phyloP scores from a whole-genome alignment of 106 monocot species.

The Dioscorea alata region DNA sequence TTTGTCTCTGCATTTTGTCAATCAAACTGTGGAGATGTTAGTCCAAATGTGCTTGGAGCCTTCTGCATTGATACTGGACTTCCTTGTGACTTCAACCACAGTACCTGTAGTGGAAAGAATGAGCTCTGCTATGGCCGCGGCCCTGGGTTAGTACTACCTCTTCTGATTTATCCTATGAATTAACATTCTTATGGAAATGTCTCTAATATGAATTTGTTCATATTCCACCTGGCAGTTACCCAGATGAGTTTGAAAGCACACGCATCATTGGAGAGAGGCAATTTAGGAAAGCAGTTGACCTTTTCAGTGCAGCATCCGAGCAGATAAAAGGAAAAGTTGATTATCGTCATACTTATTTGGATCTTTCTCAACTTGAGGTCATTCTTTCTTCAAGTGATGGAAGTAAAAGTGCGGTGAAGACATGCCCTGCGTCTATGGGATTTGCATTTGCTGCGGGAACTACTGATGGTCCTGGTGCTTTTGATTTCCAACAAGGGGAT shows the following conservation, averaged over 20 bases:
- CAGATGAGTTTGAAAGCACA: slow-evolving; percentile 34
- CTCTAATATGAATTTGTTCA: background rate
- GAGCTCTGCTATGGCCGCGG: slow-evolving; percentile 24
- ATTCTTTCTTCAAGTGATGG: slow-evolving; percentile 9
- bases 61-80: slow-evolving; percentile 27
- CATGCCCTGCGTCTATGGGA: slow-evolving; percentile 30
- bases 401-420: slow-evolving; percentile 5
- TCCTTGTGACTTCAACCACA: slow-evolving; percentile 33
- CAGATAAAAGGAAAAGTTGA: slow-evolving; percentile 26
- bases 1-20: slow-evolving; percentile 36
- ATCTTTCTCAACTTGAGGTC: slow-evolving; percentile 17
- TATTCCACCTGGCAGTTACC: slow-evolving; percentile 12
- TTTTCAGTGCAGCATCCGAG: slow-evolving; percentile 17
- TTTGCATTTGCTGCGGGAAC: slow-evolving; percentile 31
- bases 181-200: background rate
- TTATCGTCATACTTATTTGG: slow-evolving; percentile 21
- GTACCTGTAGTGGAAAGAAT: slow-evolving; percentile 23
- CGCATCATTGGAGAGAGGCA: slow-evolving; percentile 35
- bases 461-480: slow-evolving; percentile 29
- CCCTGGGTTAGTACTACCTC: slow-evolving; percentile 12
- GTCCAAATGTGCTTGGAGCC: slow-evolving; percentile 23
- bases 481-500: slow-evolving; percentile 31
- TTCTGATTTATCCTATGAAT: background rate
- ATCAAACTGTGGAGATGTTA: slow-evolving; percentile 29
- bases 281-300: slow-evolving; percentile 18